phyloP scores from a whole-genome alignment of 805 yeast genomes.

The Ogataea saltuana region DNA sequence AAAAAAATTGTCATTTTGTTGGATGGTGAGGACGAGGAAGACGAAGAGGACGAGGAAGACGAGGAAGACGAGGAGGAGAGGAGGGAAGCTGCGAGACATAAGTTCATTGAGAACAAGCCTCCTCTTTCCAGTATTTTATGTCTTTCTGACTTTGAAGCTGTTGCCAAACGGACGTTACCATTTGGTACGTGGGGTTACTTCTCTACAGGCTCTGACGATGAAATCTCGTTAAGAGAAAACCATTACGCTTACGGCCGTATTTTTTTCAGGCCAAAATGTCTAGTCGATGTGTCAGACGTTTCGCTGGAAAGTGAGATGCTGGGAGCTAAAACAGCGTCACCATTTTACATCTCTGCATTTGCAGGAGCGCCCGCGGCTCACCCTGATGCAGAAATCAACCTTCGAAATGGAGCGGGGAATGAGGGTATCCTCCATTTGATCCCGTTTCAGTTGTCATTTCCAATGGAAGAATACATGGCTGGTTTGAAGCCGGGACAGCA shows the following conservation, averaged over 20 bases:
- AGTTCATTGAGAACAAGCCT: constrained; percentile 55
- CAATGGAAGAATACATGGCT: constrained; percentile 74
- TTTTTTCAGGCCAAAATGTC: constrained; percentile 78
- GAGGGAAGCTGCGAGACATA: constrained; percentile 42
- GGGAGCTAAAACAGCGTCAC: constrained; percentile 64
- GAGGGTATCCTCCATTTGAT: constrained; percentile 80
- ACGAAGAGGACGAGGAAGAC: constrained; percentile 30
- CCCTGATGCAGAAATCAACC: constrained; percentile 80
- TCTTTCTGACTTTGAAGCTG: constrained; percentile 79
- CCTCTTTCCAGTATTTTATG: constrained; percentile 68
- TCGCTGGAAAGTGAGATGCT: constrained; percentile 67
- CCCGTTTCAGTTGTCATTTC: constrained; percentile 82
- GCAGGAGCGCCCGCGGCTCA: constrained; percentile 88
- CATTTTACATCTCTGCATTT: constrained; percentile 87
- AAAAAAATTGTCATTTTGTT: constrained; percentile 27
- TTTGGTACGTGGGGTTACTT: constrained; percentile 86
- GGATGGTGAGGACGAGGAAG: constrained; percentile 29
- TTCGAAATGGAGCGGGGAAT: constrained; percentile 70
- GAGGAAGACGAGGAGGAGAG: constrained; percentile 29
- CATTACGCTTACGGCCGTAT: constrained; percentile 84
- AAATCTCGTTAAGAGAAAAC: constrained; percentile 82
- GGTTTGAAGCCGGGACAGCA: constrained; percentile 62
- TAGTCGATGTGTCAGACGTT: constrained; percentile 70
- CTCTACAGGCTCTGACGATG: constrained; percentile 90
- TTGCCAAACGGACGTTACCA: constrained; percentile 75